Percentiles rank a stretch among this genome's conserved stretches.
These are phyloP conservation scores for Tephrocybe sp. DNA, from an alignment of 768 basidiomycete species.

Conservation along the genomic window DNA sequence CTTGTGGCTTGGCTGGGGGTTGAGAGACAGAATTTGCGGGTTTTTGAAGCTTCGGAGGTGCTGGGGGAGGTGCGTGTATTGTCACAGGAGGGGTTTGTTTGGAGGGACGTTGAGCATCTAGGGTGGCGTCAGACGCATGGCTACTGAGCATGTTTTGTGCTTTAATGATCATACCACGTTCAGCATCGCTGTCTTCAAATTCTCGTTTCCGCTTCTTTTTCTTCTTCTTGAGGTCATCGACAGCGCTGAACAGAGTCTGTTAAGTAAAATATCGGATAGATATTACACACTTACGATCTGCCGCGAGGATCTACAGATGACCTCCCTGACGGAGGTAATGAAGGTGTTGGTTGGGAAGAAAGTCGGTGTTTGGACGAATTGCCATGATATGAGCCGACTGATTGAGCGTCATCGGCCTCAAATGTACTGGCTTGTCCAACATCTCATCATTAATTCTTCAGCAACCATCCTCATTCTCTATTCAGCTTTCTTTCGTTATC, in stretches of 20 bases:
- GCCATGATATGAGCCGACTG: conserved; percentile 30
- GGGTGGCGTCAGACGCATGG: conserved; percentile 6
- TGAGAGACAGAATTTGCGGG: conserved; percentile 39
- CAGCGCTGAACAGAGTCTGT: conserved; percentile 18
- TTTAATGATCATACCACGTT: conserved; percentile 49
- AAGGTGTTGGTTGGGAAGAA: conserved; percentile 41
- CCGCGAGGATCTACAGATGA: conserved; percentile 61
- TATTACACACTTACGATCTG: conserved; percentile 44
- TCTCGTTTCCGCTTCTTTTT: conserved; percentile 87
- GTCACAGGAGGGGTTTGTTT: conserved; percentile 56
- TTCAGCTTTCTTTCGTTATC: too few species aligned
- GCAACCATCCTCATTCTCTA: too few species aligned
- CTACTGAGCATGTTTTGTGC: conserved; percentile 1
- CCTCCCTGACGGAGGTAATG: conserved; percentile 47
- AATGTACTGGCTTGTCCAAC: too few species aligned
- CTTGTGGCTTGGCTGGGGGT: conserved; percentile 44
- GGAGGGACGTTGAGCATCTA: conserved; percentile 51
- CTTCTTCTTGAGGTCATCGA: conserved; percentile 67
- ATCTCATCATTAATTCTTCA: too few species aligned
- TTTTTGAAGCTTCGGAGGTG: conserved; percentile 57
- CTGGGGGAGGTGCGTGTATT: conserved; percentile 33
- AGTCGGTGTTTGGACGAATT: conserved; percentile 43
- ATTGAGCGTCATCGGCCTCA: conserved; percentile 49
- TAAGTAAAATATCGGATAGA: conserved; percentile 1
- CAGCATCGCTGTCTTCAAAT: conserved; percentile 65